Conservation (phyloP, 768 basidiomycete species). For the Mycena epipterygia region DNA sequence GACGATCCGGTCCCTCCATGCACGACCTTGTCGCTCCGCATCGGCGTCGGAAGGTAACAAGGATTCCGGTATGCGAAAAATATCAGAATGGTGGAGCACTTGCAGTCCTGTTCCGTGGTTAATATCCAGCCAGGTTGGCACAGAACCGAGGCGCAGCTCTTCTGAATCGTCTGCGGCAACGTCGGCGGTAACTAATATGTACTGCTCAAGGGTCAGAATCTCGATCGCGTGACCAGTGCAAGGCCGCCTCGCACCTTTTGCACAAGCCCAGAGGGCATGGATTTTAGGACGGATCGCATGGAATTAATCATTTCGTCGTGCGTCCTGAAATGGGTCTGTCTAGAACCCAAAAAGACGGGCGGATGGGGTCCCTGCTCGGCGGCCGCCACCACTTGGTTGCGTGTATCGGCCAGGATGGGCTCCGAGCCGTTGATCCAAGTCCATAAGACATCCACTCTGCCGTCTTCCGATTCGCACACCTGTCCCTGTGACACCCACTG, state of each 20-base stretch:
- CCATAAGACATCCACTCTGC: conserved; percentile 26
- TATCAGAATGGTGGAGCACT: conserved; percentile 33
- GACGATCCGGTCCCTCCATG: conserved; percentile 29
- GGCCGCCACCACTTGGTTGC: conserved; percentile 3
- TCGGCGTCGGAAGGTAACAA: not conserved
- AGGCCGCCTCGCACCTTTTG: conserved; percentile 22
- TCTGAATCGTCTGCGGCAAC: conserved; percentile 34
- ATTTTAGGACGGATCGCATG: conserved; percentile 31
- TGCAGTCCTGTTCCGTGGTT: not conserved
- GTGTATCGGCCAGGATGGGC: conserved; percentile 25
- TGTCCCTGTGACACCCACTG: conserved; percentile 29
- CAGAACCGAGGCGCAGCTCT: conserved; percentile 28
- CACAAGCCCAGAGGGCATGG: conserved; percentile 29
- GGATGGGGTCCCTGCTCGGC: not conserved
- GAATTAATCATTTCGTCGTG: conserved; percentile 37
- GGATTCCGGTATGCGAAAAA: conserved; percentile 27
- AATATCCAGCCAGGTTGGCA: conserved; percentile 31
- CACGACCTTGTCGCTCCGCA: conserved; percentile 5
- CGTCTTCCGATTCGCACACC: conserved; percentile 6
- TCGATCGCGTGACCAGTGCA: not conserved
- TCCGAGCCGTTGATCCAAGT: conserved; percentile 38
- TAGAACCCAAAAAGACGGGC: conserved; percentile 7
- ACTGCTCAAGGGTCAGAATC: conserved; percentile 19
- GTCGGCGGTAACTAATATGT: conserved; percentile 35
- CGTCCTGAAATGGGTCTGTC: conserved; percentile 31